These are phyloP conservation scores for Eragrostis curvula DNA, from an alignment of 176 grass and related monocot species.

Conservation along the genomic window DNA sequence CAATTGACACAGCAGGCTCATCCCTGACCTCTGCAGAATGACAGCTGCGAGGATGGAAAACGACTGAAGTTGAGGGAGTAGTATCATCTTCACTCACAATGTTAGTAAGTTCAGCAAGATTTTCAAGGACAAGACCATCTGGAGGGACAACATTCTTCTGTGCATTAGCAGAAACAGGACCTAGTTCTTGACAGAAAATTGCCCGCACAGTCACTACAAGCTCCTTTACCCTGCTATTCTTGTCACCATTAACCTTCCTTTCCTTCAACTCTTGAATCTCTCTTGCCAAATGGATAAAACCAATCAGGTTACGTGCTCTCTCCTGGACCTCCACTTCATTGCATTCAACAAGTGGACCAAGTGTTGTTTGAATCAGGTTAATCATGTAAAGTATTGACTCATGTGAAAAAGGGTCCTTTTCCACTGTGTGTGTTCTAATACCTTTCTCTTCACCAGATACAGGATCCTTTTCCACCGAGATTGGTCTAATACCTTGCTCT, in stretches of 20 bases:
- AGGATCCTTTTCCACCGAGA: not conserved
- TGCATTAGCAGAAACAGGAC: slow-evolving; percentile 78
- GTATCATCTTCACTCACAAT: slow-evolving; percentile 59
- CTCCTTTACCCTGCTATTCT: slow-evolving; percentile 38
- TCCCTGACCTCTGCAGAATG: slow-evolving; percentile 36
- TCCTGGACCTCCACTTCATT: slow-evolving; percentile 89
- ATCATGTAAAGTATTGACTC: slow-evolving; percentile 65
- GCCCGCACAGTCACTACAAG: slow-evolving; percentile 56
- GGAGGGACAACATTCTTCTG: slow-evolving; percentile 67
- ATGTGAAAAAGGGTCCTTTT: slow-evolving; percentile 45
- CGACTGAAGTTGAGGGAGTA: slow-evolving; percentile 45
- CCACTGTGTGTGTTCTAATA: not conserved
- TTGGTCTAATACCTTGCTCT: slow-evolving; percentile 16
- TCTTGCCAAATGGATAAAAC: slow-evolving; percentile 55
- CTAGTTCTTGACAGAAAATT: slow-evolving; percentile 80
- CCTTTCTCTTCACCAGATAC: too few relatives aligned
- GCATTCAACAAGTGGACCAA: slow-evolving; percentile 63
- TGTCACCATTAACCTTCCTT: slow-evolving; percentile 38
- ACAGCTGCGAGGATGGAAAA: slow-evolving; percentile 45
- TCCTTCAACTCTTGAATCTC: slow-evolving; percentile 53
- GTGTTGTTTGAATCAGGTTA: slow-evolving; percentile 71
- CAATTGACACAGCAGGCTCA: slow-evolving; percentile 49
- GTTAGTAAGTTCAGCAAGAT: slow-evolving; percentile 55
- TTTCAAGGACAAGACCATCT: slow-evolving; percentile 60
- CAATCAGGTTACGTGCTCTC: slow-evolving; percentile 75